Evolutionary conservation across 2,329 filamentous ascomycete genomes (phyloP), one percentile per base, ranked within the genome.

Genomic region (Sporothrix inflata): DNA sequence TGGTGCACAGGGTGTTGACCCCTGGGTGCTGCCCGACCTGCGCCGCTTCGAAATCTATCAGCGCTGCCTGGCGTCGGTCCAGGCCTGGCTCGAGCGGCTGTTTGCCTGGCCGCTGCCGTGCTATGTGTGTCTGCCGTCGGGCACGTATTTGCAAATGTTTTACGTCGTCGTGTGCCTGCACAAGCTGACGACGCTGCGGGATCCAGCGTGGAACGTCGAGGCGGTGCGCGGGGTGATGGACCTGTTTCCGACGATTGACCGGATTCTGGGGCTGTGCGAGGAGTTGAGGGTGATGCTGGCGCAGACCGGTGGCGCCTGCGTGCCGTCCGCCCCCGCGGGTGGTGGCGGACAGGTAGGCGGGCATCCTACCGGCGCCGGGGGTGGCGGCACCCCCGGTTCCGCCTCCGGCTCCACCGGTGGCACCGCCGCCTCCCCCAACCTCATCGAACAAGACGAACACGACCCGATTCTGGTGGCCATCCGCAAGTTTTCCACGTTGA

Each of bases 181-280:
- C 70, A 65, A 63, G 9, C 65, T 76, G 38, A 40, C 69, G 1
- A 74, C 72, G 5, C 24, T 74, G 4, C 79, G 82, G 45, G 81
- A 83, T 69, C 79, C 81, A 2, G 76, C 78, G 0, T 84, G 82
- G 82, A 79, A 82, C 75, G 75, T 79, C 2, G 74, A 75, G 7
- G 77, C 77, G 5, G 79, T 80, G 5, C 76, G 77, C 5, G 71
- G 73, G 24, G 75, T 75, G 2, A 61, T 83, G 14, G 80, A 83
- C 67, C 71, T 83, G 30, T 73, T 82, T 5, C 61, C 70, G 12
- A 74, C 79, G 6, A 69, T 77, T 21, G 75, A 77, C 24, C 75
- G 75, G 21, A 71, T 80, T n/a, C 55, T 75, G 1, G 70, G 45
- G 0, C 70, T 53, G 67, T 72, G 75, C 21, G 68, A 73, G 27